These are phyloP conservation scores for Cucurbita moschata DNA, from an alignment of 306 rosid genomes.

Conservation along the genomic window DNA sequence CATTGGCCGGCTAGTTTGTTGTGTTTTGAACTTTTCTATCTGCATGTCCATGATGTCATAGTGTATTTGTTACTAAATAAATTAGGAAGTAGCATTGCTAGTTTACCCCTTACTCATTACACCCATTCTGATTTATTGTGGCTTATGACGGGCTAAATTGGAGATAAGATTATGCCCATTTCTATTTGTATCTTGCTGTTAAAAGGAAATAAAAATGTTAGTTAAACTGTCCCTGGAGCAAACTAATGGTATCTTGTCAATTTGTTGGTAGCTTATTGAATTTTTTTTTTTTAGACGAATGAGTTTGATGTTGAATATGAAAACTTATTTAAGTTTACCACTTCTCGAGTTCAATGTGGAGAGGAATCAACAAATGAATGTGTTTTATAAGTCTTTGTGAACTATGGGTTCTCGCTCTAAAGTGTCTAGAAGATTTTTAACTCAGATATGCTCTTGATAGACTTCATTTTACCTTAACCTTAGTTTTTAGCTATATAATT, in stretches of 20 bases:
- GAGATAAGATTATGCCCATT: not conserved
- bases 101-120: not conserved
- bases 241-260: not conserved
- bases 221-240: not conserved
- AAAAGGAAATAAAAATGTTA: not conserved
- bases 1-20: not conserved
- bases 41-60: not conserved
- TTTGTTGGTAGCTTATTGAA: not conserved
- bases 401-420: not conserved
- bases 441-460: not conserved
- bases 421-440: not conserved
- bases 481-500: conserved; percentile 54
- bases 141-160: not conserved
- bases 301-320: not conserved
- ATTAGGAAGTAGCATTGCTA: not conserved
- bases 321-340: not conserved
- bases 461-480: conserved; percentile 41
- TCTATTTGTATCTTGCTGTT: not conserved
- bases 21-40: not conserved
- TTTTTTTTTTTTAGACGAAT: not conserved
- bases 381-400: not conserved
- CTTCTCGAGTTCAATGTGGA: not conserved
- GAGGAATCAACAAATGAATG: too few species aligned
- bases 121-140: not conserved
- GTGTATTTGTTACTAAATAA: not conserved